These are phyloP conservation scores for Teratosphaeria viscida DNA, from an alignment of 2,329 filamentous ascomycete species.

Conservation along the genomic window DNA sequence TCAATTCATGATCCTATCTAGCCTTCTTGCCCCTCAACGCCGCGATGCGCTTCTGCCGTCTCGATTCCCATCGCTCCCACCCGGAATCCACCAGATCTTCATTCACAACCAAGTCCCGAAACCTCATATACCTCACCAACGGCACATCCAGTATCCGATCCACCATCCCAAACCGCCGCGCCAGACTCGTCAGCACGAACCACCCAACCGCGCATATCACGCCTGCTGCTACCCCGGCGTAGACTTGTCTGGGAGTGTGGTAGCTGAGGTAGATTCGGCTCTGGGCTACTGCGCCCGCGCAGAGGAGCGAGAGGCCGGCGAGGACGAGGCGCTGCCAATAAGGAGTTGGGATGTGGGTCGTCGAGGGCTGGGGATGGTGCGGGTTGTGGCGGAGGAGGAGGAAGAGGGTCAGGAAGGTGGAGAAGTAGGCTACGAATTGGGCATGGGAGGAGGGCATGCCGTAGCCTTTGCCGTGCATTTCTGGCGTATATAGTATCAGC, in stretches of 20 bases:
- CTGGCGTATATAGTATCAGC: conserved; percentile 26
- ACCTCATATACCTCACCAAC: conserved; percentile 54
- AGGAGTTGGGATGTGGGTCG: conserved; percentile 46
- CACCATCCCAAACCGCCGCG: conserved; percentile 59
- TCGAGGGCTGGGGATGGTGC: conserved; percentile 29
- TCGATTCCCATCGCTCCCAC: conserved; percentile 80
- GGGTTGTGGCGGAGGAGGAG: conserved; percentile 69
- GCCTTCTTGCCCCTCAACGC: background rate
- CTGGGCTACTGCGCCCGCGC: conserved; percentile 51
- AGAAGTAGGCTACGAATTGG: conserved; percentile 90
- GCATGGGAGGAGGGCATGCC: conserved; percentile 96
- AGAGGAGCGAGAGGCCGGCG: conserved; percentile 30
- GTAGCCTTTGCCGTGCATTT: conserved; percentile 80
- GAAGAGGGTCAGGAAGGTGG: conserved; percentile 73
- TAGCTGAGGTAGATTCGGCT: conserved; percentile 88
- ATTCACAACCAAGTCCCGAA: conserved; percentile 74
- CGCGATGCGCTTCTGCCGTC: conserved; percentile 24
- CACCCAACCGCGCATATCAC: conserved; percentile 60
- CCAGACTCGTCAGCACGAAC: conserved; percentile 61
- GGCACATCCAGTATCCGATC: conserved; percentile 60
- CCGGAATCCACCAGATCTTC: conserved; percentile 86
- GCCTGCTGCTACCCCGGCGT: conserved; percentile 67
- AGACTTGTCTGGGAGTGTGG: conserved; percentile 77
- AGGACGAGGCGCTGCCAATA: conserved; percentile 50
- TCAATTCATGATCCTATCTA: background rate